Conservation (phyloP, 345 rosid genomes). For the Pistacia atlantica region DNA sequence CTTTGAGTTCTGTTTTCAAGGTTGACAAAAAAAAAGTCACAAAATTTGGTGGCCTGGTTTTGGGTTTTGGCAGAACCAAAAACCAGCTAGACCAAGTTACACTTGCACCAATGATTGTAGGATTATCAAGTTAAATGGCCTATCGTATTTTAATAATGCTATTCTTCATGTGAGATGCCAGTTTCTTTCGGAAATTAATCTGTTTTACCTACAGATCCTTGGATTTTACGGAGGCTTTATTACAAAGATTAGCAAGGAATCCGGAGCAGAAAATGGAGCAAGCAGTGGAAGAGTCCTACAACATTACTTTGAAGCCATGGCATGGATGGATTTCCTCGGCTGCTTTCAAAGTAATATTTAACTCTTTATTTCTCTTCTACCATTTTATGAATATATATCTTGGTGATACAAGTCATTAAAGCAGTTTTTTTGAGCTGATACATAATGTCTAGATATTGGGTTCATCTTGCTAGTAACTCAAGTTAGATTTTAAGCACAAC, state of each 20-base stretch:
- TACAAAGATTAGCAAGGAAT: constrained; percentile 56
- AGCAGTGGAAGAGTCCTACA: constrained; percentile 81
- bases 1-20: background rate
- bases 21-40: background rate
- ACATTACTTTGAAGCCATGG: constrained; percentile 67
- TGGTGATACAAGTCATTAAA: background rate
- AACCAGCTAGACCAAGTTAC: background rate
- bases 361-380: background rate
- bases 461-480: background rate
- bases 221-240: constrained; percentile 63
- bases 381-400: background rate
- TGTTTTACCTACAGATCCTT: constrained; percentile 50
- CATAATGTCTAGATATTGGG: background rate
- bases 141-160: background rate
- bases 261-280: constrained; percentile 63
- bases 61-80: background rate
- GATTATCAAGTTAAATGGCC: background rate
- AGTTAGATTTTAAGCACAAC: no score
- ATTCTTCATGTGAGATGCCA: background rate
- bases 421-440: background rate
- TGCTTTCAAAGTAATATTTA: constrained; percentile 69
- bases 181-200: background rate
- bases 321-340: constrained; percentile 97
- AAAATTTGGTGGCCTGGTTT: background rate
- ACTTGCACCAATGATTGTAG: background rate